Evolutionary conservation across 2,329 filamentous ascomycete genomes (phyloP), one percentile per base, ranked within the genome.

Genomic region (Monilinia laxa): DNA sequence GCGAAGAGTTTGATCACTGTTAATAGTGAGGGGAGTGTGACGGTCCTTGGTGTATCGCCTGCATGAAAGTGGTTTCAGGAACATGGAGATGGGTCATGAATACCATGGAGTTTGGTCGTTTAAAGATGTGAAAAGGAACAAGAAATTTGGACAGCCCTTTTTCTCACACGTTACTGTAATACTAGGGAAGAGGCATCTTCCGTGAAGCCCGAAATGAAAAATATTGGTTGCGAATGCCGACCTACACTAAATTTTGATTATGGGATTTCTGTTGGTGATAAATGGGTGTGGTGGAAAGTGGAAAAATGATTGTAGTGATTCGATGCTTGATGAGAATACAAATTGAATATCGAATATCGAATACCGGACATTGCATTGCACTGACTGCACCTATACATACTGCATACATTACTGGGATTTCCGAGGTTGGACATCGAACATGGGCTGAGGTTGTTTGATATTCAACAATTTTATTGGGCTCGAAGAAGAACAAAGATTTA

Each of bases 1-100:
- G 94, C 90, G 14, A 88, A 87, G 77, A 89, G 87, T 73, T 81
- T 98, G 73, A 81, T 97, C 62, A 84, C 89, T 23, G 83, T 96
- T 70, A 91, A 90, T 73, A 82, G 80, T 20, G 89, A 93, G 60
- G 94, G 94, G 20, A 85, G 87, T 56, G 79, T 98, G 64, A 91
- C 86, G 68, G 84, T 95, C 70, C 80, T 96, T 70, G 83, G 84
- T 51, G 47, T 28, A 42, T 31, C 10, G 16, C 12, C 63, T 59
- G 63, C 54, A 38, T 65, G 45, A 65, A 38, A 28, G 11, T 11
- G n/a, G 2, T 18, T 14, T 45, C 12, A 20, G 49, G 12, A 25
- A 25, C 28, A 47, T 16, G 16, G 42, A 58, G 16, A 58, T 58
- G 31, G 62, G 62, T 28, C 20, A 25, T 38, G 45, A n/a, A 65